Base-by-base conservation (phyloP, 108 stramenopile genomes). In the Schizochytrium sp. region DNA sequence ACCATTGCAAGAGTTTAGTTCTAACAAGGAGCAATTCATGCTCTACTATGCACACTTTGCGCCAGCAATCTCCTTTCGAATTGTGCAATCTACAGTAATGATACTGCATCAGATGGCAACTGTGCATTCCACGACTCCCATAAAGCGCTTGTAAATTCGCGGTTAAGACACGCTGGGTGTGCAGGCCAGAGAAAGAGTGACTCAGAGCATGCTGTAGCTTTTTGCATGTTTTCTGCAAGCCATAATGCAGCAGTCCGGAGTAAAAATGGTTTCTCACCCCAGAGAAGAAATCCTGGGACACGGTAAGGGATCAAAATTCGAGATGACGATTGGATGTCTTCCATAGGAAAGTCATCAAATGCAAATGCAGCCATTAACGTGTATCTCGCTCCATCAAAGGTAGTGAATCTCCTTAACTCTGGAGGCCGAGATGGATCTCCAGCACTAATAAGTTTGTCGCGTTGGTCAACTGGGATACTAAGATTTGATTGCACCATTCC, bases 341-440 rank as follows among this genome's bases (percentile, higher is more conserved):
- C 19, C 28, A n/a, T 60, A n/a, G 59, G 19, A 17, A 2, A 1
- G 28, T 60, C 59, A 60, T 60, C 59, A n/a, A n/a, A 17, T n/a
- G 28, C 59, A 60, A 60, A 60, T 17, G 59, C 59, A n/a, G 59
- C 59, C 59, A n/a, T n/a, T n/a, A 60, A n/a, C 59, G 59, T 60
- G 59, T 60, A 60, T 17, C 59, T 17, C 17, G 59, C 59, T 1
- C 59, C 59, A n/a, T 60, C 19, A 17, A n/a, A 17, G 17, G 59
- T 17, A 60, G 1, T n/a, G 28, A 60, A 60, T 17, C 59, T 17
- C 17, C 59, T 17, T n/a, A 17, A 60, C 28, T 2, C 59, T n/a
- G 59, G 59, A 17, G 59, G 19, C 59, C 19, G 2, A 17, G 59
- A n/a, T 60, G 19, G 19, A 2, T 60, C 59, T 17, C 2, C 19